Base-by-base conservation (phyloP, 2,329 filamentous ascomycete genomes). In the Hawksworthiomyces lignivorus region DNA sequence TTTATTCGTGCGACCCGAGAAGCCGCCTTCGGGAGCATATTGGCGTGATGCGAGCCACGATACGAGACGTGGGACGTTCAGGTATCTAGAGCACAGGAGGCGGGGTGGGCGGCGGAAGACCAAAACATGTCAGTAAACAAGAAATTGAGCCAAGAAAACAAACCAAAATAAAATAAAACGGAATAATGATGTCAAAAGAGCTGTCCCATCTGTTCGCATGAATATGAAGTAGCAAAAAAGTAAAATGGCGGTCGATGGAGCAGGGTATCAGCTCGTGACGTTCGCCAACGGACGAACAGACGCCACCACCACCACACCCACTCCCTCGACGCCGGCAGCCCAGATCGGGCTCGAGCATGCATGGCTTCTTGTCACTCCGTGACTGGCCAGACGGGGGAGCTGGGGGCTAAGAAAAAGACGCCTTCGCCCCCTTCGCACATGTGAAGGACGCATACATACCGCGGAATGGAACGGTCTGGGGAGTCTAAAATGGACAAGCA, bases 1-100 rank as follows among this genome's bases (percentile, higher is more conserved):
- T 67, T 98, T 98, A 71, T 97, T 97, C 21, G 90, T 95, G 52
- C 92, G 83, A 47, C 92, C 92, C 30, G 87, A 84, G 57, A 95
- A 89, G 27, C 92, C 92, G 50, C 89, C 89, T 61, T 97, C 92
- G 4, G 90, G 92, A 22, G 81, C 80, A 60, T 90, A 85, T 62
- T 98, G 92, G 46, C 88, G 82, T 33, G 86, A 80, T 7, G 87
- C 90, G 29, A 98, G 76, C 88, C 92, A 98, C 46, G 82, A 80
- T 36, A 92, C 73, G 41, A 98, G 73, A 39, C 79, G 70, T 47
- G 81, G 75, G 41, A 96, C 64, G 62, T 97, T 73, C 46, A 98
- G 74, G 62, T 82, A 80, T 58, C 82, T 87, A 21, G 45, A n/a
- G 49, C 39, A 47, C 43, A 35, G 35, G 46, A 8, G 14, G 12